Conservation (phyloP, 495 filamentous ascomycete species). For the Penicillium atrosanguineum region DNA sequence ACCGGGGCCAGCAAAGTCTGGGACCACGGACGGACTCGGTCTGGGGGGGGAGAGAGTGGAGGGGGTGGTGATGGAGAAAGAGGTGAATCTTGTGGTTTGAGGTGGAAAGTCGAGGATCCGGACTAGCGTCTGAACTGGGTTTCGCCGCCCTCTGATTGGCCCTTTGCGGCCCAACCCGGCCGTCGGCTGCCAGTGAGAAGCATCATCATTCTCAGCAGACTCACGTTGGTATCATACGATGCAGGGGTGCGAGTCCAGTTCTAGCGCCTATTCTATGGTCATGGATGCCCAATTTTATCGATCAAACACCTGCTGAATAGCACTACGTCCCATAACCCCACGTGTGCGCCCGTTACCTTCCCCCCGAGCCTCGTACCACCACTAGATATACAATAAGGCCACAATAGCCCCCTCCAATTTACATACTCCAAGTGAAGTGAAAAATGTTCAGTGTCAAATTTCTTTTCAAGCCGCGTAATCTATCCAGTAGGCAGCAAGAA, state of each 20-base stretch:
- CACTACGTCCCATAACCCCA: neutral
- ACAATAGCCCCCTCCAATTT: neutral
- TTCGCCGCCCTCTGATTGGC: conserved; percentile 40
- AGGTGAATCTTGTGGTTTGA: conserved; percentile 45
- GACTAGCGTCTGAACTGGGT: conserved; percentile 37
- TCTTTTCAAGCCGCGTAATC: neutral
- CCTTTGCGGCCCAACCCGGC: conserved; percentile 12
- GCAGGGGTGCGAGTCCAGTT: no score
- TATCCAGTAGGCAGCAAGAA: neutral
- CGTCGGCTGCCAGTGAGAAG: conserved; percentile 19
- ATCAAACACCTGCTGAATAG: neutral
- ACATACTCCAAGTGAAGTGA: neutral
- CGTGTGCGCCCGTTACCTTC: neutral
- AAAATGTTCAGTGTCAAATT: neutral
- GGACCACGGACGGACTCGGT: conserved; percentile 24
- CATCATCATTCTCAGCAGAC: conserved; percentile 27
- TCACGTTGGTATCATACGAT: neutral
- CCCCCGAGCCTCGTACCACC: neutral
- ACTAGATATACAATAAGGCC: neutral
- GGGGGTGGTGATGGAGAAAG: conserved; percentile 36
- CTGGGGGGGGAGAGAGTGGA: conserved; percentile 29
- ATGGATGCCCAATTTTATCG: neutral
- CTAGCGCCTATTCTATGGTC: neutral
- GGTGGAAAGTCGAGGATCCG: conserved; percentile 47
- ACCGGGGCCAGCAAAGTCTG: conserved; percentile 20